Evolutionary conservation across 495 filamentous ascomycete genomes (phyloP), one percentile per base, ranked within the genome.

Genomic region (Venustampulla echinocandica): DNA sequence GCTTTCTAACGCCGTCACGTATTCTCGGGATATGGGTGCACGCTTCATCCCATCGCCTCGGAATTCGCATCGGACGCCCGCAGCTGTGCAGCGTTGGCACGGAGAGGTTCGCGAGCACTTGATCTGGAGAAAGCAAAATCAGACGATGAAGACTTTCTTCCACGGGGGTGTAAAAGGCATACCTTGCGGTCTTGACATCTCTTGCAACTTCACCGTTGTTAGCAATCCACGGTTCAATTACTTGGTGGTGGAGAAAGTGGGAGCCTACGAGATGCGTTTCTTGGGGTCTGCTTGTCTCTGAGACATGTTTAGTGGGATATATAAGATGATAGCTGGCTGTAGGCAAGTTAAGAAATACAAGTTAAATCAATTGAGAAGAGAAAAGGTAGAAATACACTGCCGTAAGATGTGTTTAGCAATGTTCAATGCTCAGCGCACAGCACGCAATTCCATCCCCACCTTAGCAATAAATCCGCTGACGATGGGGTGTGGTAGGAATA

Each of bases 101-200:
- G 33, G 33, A 4, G 33, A 14, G 13, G n/a, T 35, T 35, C 33
- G 33, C 13, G 33, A 35, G n/a, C 33, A 35, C n/a, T 35, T 35
- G 33, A 35, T 35, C 33, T 35, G 33, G 33, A n/a, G 5, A 35
- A 35, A n/a, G 7, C 6, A 13, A 7, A 30, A 30, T 13, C 27
- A 7, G 13, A 30, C 6, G 27, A 7, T 30, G 27, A 6, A 30
- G 27, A 30, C 7, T 30, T 30, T 6, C 6, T 13, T 7, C 7
- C 6, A 30, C 27, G 27, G 13, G 27, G 13, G 5, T 35, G 5
- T 4, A 14, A 14, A 10, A 35, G 18, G 18, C 33, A 14, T n/a
- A 35, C 33, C 33, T 35, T 35, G n/a, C 33, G 33, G 18, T 35
- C 33, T 14, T 35, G 33, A 14, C 33, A 35, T 35, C 33, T 35